Base-by-base conservation (phyloP, 2,329 filamentous ascomycete genomes). In the Beauveria medogensis region DNA sequence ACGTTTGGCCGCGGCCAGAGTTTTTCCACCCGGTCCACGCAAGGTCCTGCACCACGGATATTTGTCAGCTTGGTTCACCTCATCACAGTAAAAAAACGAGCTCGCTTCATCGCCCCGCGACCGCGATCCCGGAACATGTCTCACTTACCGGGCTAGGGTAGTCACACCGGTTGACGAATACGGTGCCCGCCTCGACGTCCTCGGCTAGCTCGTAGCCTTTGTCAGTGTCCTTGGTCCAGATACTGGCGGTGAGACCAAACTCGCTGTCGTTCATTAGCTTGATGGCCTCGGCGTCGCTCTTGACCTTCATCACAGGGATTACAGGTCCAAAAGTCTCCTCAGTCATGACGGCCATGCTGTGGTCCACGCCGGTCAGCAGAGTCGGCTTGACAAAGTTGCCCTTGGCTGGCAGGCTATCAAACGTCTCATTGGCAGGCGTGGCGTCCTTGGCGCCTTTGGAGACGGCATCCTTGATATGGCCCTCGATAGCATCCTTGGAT, bases 11-110 rank as follows among this genome's bases (percentile, higher is more conserved):
- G 74, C 90, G 92, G 65, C 93, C 93, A 63, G 92, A 96, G 73
- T 96, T 92, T 80, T 97, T 97, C 92, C 92, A 97, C 12, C 93
- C 93, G 2, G 92, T 94, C 91, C 91, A 96, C n/a, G 92, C 91
- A 66, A 96, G 83, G 74, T 96, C 91, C 90, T 93, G 43, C 63
- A 48, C 56, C 55, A 55, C 52, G 44, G 5, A n/a, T 28, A 40
- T 18, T 50, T 18, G 60, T 64, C 55, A 62, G 60, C 43, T 22
- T 30, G 24, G n/a, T 18, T 50, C 20, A 28, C 20, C 20, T 24
- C 44, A 14, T 43, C n/a, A 40, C 10, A 7, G 28, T 2, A 14
- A 10, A 46, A 14, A 46, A 37, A 34, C 10, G 44, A 12, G 44
- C 10, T 20, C 43, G 43, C 43, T 4, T 30, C 30, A 44, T 60